Evolutionary conservation across 2,329 filamentous ascomycete genomes (phyloP).

Genomic region (Oidium heveae): DNA sequence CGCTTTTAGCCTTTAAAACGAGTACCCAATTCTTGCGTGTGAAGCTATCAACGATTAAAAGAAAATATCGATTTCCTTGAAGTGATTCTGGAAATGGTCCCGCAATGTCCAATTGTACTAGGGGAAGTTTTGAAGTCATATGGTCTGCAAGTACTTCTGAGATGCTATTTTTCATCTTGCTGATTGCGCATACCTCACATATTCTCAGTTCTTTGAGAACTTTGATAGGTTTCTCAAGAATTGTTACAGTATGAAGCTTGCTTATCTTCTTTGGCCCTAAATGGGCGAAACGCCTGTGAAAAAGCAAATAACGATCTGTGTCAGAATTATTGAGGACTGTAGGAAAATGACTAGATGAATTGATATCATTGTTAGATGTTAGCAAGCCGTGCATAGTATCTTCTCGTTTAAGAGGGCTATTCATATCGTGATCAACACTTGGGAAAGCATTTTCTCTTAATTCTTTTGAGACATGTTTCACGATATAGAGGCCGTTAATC

Average conservation of each 20-base stretch:
- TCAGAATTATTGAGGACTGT: not conserved
- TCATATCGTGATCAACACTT: not conserved
- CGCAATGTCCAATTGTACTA: too few relatives aligned
- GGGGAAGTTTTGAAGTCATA: too few relatives aligned
- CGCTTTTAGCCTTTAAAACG: not conserved
- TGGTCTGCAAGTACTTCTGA: too few relatives aligned
- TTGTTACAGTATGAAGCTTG: too few relatives aligned
- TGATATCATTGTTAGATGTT: not conserved
- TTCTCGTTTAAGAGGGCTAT: not conserved
- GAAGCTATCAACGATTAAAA: not conserved
- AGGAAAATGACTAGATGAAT: not conserved
- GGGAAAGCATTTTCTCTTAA: not conserved
- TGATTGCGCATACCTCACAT: not conserved
- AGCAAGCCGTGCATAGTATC: not conserved
- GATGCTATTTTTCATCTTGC: too few relatives aligned
- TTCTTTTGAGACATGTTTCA: not conserved
- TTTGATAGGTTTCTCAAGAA: not conserved
- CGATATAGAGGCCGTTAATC: not conserved
- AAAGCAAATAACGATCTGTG: not conserved
- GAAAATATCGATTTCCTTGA: not conserved
- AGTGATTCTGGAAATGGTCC: too few relatives aligned
- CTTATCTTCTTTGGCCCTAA: not conserved
- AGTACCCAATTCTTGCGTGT: too few relatives aligned
- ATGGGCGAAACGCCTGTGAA: not conserved
- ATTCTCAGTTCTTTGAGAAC: not conserved